A percentile compares a stretch with the other conserved stretches of the same genome.
phyloP scores from a whole-genome alignment of 164 flowering plant species.

The Aristolochia fimbriata region DNA sequence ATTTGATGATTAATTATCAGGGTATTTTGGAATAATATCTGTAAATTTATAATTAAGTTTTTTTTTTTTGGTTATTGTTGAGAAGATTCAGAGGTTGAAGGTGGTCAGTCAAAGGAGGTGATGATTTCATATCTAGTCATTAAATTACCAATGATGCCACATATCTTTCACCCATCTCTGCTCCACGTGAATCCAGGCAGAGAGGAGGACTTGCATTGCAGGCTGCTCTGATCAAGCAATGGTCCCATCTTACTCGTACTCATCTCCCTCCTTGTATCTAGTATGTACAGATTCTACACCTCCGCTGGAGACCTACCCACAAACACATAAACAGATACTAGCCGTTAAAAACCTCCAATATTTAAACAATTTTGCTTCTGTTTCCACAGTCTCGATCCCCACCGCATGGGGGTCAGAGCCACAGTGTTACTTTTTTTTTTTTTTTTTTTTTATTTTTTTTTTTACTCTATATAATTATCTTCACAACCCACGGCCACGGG shows the following conservation, averaged over 20 bases:
- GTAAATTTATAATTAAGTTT: too few species aligned
- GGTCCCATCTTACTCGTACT: neutral
- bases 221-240: neutral
- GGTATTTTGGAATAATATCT: too few species aligned
- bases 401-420: constrained; percentile 1
- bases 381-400: neutral
- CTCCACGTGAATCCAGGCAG: constrained; percentile 1
- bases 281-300: too few species aligned
- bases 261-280: too few species aligned
- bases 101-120: too few species aligned
- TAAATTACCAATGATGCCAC: constrained; percentile 1
- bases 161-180: neutral
- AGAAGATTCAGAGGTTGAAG: too few species aligned
- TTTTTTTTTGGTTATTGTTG: too few species aligned
- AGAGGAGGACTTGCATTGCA: neutral
- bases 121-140: neutral
- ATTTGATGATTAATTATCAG: too few species aligned
- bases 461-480: neutral
- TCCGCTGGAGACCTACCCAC: neutral
- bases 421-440: too few species aligned
- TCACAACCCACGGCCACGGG: neutral
- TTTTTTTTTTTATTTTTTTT: too few species aligned
- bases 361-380: neutral
- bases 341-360: neutral
- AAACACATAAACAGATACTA: neutral